These are phyloP conservation scores for Grigorovia humatica DNA, from an alignment of 805 yeast genomes.

Conservation along the genomic window DNA sequence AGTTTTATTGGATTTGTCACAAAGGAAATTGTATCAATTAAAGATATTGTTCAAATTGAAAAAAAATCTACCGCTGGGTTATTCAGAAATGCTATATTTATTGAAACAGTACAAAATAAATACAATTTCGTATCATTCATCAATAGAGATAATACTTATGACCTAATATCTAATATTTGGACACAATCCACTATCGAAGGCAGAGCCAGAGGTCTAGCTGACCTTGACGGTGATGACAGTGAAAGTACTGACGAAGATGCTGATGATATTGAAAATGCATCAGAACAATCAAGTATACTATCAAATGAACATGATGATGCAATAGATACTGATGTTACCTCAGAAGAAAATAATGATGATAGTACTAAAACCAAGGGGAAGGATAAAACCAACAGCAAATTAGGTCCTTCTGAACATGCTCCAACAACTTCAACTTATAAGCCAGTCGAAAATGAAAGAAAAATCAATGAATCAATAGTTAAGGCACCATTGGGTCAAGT, in stretches of 20 bases:
- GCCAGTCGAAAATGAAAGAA: conserved; percentile 40
- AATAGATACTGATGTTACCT: conserved; percentile 6
- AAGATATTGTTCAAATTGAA: conserved; percentile 52
- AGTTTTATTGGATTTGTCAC: conserved; percentile 62
- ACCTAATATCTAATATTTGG: conserved; percentile 53
- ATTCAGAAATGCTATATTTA: conserved; percentile 59
- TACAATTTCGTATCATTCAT: conserved; percentile 57
- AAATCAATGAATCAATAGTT: conserved; percentile 43
- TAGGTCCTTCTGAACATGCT: conserved; percentile 37
- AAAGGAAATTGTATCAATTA: conserved; percentile 44
- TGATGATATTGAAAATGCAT: conserved; percentile 25
- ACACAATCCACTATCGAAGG: conserved; percentile 29
- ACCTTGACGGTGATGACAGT: background rate
- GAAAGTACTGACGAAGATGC: conserved; percentile 14
- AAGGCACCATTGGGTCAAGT: conserved; percentile 60
- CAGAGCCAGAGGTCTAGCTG: conserved; percentile 2
- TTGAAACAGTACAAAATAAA: conserved; percentile 52
- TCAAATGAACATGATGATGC: background rate
- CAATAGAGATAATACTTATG: conserved; percentile 44
- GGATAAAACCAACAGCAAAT: background rate
- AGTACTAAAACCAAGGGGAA: background rate
- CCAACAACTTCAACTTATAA: conserved; percentile 39
- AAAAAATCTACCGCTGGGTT: conserved; percentile 57
- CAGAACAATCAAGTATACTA: background rate
- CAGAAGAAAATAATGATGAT: conserved; percentile 13